Percentiles rank a stretch among this genome's conserved stretches.
These are phyloP conservation scores for Pseudoneurospora amorphoporcata DNA, from an alignment of 495 filamentous ascomycete species.

Conservation along the genomic window DNA sequence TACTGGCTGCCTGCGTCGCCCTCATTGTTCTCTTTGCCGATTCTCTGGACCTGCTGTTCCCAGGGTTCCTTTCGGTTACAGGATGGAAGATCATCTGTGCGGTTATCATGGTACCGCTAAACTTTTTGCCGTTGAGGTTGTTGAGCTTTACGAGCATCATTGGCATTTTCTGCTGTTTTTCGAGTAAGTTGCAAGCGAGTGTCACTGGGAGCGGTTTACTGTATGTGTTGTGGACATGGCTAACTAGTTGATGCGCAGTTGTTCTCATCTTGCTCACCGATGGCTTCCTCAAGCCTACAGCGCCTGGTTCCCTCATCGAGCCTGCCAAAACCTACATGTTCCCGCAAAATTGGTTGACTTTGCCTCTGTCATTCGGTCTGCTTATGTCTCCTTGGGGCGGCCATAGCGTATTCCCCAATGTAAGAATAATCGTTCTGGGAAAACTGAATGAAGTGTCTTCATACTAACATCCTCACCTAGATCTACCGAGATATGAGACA, in stretches of 20 bases:
- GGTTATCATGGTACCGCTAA: conserved; percentile 68
- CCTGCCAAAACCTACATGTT: conserved; percentile 74
- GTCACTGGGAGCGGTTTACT: too few relatives aligned
- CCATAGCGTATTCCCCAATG: conserved; percentile 86
- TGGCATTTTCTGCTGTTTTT: conserved; percentile 78
- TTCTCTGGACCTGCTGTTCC: conserved; percentile 70
- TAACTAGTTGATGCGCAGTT: conserved; percentile 42
- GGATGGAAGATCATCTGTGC: conserved; percentile 87
- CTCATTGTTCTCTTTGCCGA: conserved; percentile 91
- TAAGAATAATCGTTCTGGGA: conserved; percentile 10
- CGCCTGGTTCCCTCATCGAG: conserved; percentile 73
- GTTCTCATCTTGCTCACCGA: conserved; percentile 71
- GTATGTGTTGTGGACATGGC: neutral
- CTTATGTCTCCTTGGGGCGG: conserved; percentile 97
- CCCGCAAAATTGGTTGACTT: conserved; percentile 74
- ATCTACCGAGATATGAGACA: conserved; percentile 98
- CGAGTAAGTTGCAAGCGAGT: conserved; percentile 48
- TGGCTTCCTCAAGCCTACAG: conserved; percentile 68
- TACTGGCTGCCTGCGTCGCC: conserved; percentile 82
- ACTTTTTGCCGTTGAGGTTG: conserved; percentile 73
- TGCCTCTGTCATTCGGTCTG: conserved; percentile 90
- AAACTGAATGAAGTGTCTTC: neutral
- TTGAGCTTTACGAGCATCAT: conserved; percentile 86
- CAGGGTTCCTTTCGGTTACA: conserved; percentile 50
- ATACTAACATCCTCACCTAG: conserved; percentile 12